Percentiles rank a stretch among this genome's conserved stretches.
These are phyloP conservation scores for Centella asiatica DNA, from an alignment of 129 eudicot species.

Conservation along the genomic window DNA sequence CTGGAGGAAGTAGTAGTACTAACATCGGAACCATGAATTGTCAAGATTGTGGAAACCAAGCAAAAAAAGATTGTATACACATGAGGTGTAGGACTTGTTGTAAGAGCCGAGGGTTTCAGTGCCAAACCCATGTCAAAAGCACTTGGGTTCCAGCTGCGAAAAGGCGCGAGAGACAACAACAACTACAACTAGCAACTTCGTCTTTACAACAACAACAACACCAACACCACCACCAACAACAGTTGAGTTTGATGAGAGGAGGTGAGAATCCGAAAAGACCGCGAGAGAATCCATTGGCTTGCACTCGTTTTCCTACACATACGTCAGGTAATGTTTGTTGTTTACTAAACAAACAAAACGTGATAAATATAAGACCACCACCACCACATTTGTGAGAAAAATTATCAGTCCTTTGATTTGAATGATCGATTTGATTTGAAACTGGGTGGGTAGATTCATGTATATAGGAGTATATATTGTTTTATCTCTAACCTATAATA, in stretches of 20 bases:
- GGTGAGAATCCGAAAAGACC: conserved; percentile 30
- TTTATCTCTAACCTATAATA: too few relatives aligned
- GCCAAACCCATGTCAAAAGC: conserved; percentile 85
- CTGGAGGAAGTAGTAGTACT: neutral
- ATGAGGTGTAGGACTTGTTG: conserved; percentile 86
- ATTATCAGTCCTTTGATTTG: neutral
- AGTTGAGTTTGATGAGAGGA: conserved; percentile 32
- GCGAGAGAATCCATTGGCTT: conserved; percentile 8
- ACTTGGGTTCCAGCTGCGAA: conserved; percentile 26
- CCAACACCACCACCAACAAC: conserved; percentile 12
- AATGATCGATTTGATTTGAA: neutral
- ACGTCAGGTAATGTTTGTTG: conserved; percentile 8
- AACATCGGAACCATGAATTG: conserved; percentile 41
- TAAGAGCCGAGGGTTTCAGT: conserved; percentile 69
- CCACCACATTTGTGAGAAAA: too few relatives aligned
- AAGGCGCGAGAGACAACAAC: conserved; percentile 69
- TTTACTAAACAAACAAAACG: conserved; percentile 10
- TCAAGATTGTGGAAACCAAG: conserved; percentile 31
- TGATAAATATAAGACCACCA: too few relatives aligned
- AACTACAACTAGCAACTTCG: conserved; percentile 16
- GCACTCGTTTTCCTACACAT: conserved; percentile 3
- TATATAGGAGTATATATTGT: too few relatives aligned
- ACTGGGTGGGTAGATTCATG: neutral
- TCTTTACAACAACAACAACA: conserved; percentile 27
- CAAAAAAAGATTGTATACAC: conserved; percentile 72